phyloP scores from a whole-genome alignment of 257 asterid species.

The Nicotiana tabacum region DNA sequence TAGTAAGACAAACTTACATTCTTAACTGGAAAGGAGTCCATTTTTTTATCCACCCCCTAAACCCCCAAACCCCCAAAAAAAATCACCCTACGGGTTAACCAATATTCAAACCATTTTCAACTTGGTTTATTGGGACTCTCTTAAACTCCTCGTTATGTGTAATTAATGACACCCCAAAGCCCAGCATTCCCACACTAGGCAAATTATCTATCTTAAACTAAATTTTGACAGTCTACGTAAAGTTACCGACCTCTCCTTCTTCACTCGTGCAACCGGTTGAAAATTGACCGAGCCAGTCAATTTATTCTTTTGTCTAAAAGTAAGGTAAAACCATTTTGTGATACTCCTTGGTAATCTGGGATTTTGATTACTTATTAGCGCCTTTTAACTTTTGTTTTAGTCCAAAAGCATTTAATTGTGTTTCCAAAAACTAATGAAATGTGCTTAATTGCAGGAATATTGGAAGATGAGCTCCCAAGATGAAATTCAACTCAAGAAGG shows the following conservation, averaged over 20 bases:
- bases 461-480: too few species aligned
- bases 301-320: neutral
- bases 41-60: neutral
- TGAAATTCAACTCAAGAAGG: too few species aligned
- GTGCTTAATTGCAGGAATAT: too few species aligned
- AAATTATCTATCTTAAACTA: constrained; percentile 25
- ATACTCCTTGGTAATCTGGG: too few species aligned
- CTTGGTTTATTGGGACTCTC: constrained; percentile 70
- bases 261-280: constrained; percentile 3
- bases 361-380: too few species aligned
- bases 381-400: too few species aligned
- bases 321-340: too few species aligned
- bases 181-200: constrained; percentile 65
- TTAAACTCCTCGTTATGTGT: constrained; percentile 51
- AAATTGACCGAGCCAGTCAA: neutral
- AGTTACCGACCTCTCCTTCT: constrained; percentile 17
- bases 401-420: too few species aligned
- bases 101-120: constrained; percentile 21
- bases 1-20: constrained; percentile 35
- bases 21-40: constrained; percentile 45
- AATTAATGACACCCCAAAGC: constrained; percentile 51
- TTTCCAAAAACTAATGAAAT: too few species aligned
- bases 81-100: neutral
- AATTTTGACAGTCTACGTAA: constrained; percentile 10
- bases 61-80: too few species aligned